These are phyloP conservation scores for Aspergillus coremiiformis DNA, from an alignment of 495 filamentous ascomycete genomes.

Conservation along the genomic window DNA sequence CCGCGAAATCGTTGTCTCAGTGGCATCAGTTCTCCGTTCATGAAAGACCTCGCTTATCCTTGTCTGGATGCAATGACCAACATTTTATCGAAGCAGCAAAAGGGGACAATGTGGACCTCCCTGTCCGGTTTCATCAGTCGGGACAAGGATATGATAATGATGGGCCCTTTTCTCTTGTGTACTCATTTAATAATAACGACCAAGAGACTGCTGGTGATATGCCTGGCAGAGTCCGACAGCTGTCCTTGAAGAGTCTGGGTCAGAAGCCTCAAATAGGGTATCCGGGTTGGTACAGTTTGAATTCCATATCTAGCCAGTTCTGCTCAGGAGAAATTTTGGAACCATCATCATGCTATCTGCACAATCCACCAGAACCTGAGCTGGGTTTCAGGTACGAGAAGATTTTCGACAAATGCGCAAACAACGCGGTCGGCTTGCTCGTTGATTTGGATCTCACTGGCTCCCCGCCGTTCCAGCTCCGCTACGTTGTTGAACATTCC, in stretches of 20 bases:
- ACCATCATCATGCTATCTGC: slow-evolving; percentile 80
- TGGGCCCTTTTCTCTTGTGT: slow-evolving; percentile 40
- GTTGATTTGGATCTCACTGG: slow-evolving; percentile 84
- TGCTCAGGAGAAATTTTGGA: slow-evolving; percentile 86
- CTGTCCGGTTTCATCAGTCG: slow-evolving; percentile 59
- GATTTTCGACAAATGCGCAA: slow-evolving; percentile 88
- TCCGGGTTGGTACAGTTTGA: slow-evolving; percentile 78
- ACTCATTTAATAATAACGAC: slow-evolving; percentile 54
- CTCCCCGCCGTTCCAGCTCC: slow-evolving; percentile 77
- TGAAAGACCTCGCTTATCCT: slow-evolving; percentile 67
- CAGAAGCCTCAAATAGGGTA: slow-evolving; percentile 52
- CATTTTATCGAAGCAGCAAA: slow-evolving; percentile 75
- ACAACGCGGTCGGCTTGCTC: slow-evolving; percentile 79
- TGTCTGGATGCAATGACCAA: slow-evolving; percentile 66
- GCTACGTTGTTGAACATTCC: slow-evolving; percentile 59
- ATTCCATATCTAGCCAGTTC: slow-evolving; percentile 65
- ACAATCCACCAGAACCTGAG: slow-evolving; percentile 84
- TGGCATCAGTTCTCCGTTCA: slow-evolving; percentile 82
- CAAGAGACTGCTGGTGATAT: slow-evolving; percentile 55
- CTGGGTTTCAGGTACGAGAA: slow-evolving; percentile 64
- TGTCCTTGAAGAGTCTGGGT: slow-evolving; percentile 28
- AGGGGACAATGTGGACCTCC: slow-evolving; percentile 60
- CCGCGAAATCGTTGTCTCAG: slow-evolving; percentile 52
- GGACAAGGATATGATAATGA: slow-evolving; percentile 44
- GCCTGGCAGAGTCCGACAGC: slow-evolving; percentile 40